These are phyloP conservation scores for Cutaneotrichosporon mucoides DNA, from an alignment of 1,284 basidiomycete genomes.

Conservation along the genomic window DNA sequence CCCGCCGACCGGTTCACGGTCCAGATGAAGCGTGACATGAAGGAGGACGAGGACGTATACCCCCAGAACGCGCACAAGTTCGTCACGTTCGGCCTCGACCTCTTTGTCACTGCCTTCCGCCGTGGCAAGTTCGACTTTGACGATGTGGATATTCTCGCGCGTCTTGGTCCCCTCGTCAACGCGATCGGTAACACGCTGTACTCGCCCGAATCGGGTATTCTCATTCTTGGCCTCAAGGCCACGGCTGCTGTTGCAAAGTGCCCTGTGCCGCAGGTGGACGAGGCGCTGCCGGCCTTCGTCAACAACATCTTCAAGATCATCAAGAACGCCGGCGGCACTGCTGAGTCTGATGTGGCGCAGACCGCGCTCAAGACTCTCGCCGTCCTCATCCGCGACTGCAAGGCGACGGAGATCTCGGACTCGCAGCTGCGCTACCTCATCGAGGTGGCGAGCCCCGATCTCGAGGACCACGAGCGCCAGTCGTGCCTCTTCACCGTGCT, in stretches of 20 bases:
- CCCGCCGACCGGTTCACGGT: conserved; percentile 62
- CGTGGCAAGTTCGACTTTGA: conserved; percentile 82
- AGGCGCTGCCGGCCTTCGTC: conserved; percentile 77
- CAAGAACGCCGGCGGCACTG: conserved; percentile 73
- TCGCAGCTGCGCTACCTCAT: conserved; percentile 83
- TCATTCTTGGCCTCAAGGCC: conserved; percentile 76
- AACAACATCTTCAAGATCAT: conserved; percentile 83
- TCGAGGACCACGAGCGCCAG: conserved; percentile 92
- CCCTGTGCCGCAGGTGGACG: conserved; percentile 71
- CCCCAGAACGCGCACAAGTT: conserved; percentile 78
- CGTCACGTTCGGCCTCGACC: conserved; percentile 84
- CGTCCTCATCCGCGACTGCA: conserved; percentile 77
- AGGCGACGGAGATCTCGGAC: conserved; percentile 75
- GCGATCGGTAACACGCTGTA: conserved; percentile 92
- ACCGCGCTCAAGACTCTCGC: conserved; percentile 83
- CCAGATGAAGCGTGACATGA: conserved; percentile 66
- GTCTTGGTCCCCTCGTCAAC: conserved; percentile 80
- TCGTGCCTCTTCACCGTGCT: conserved; percentile 82
- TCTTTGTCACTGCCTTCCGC: conserved; percentile 83
- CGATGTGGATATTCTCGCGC: conserved; percentile 64
- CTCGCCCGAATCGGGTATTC: conserved; percentile 71
- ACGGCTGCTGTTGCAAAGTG: conserved; percentile 78
- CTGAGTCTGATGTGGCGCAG: conserved; percentile 83
- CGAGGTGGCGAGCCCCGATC: conserved; percentile 77
- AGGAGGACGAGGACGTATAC: conserved; percentile 64